A percentile compares a stretch with the other conserved stretches of the same genome.
Conservation (phyloP, 1,284 basidiomycete species). For the Marasmius oreades region DNA sequence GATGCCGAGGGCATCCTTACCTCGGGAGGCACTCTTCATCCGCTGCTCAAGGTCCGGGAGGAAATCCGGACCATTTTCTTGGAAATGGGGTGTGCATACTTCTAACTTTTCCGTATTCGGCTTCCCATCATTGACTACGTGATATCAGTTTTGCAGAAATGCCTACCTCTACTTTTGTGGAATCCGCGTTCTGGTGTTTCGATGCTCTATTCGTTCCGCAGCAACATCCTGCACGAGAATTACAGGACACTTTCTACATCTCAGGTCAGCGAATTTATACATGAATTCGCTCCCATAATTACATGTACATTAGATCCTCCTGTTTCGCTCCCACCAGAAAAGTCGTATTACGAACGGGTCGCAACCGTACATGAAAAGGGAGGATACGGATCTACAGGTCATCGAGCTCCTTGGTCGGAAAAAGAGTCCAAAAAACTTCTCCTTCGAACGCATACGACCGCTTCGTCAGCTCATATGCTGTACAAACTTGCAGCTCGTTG, state of each 20-base stretch:
- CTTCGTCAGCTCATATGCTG: constrained; percentile 92
- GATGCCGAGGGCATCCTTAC: constrained; percentile 92
- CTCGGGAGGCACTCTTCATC: constrained; percentile 90
- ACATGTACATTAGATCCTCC: no score
- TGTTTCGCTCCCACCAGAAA: constrained; percentile 72
- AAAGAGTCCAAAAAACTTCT: constrained; percentile 91
- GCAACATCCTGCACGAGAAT: constrained; percentile 96
- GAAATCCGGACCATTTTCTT: constrained; percentile 98
- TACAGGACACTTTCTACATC: constrained; percentile 99
- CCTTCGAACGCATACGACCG: constrained; percentile 96
- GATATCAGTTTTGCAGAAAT: constrained; percentile 89
- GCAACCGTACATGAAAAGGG: constrained; percentile 87
- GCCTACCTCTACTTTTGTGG: constrained; percentile 97
- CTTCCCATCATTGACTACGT: neutral
- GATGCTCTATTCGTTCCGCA: constrained; percentile 98
- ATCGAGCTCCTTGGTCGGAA: constrained; percentile 94
- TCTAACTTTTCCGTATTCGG: neutral
- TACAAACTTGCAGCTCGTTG: constrained; percentile 84
- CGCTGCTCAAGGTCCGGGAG: constrained; percentile 95
- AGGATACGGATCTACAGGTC: constrained; percentile 94
- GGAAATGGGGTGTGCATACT: constrained; percentile 86
- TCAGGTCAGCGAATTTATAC: constrained; percentile 80
- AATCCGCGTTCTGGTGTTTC: constrained; percentile 99
- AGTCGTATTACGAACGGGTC: constrained; percentile 89
- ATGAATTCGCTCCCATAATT: no score